A percentile compares a stretch with the other conserved stretches of the same genome.
These are phyloP conservation scores for Corinectria fuckeliana DNA, from an alignment of 2,329 filamentous ascomycete species.

Conservation along the genomic window DNA sequence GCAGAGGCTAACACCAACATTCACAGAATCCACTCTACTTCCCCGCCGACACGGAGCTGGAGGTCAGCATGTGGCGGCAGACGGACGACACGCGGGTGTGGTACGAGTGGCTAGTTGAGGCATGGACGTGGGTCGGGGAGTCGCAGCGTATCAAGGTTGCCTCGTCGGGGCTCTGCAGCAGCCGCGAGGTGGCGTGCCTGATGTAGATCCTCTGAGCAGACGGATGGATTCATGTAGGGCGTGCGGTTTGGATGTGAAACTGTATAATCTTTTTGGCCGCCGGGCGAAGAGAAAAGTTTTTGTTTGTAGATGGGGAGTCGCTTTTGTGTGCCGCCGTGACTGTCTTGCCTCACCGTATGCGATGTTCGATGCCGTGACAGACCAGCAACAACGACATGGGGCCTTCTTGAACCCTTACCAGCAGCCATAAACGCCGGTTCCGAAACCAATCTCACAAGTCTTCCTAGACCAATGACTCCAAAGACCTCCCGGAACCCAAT, in stretches of 20 bases:
- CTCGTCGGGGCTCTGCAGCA: constrained; percentile 71
- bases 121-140: constrained; percentile 71
- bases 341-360: not conserved
- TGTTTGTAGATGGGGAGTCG: not conserved
- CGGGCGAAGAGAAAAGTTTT: constrained; percentile 6
- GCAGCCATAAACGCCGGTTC: not conserved
- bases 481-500: not conserved
- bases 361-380: not conserved
- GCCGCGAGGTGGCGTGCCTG: constrained; percentile 71
- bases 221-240: not conserved
- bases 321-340: constrained; percentile 3
- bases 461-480: constrained; percentile 1
- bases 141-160: constrained; percentile 69
- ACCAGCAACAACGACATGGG: not conserved
- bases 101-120: constrained; percentile 98
- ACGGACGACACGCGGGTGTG: constrained; percentile 96
- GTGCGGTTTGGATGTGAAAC: constrained; percentile 1
- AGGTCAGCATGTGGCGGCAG: constrained; percentile 94
- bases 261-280: not conserved
- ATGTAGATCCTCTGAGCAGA: constrained; percentile 58
- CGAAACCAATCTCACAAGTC: constrained; percentile 3
- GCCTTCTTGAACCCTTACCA: not conserved
- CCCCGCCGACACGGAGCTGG: constrained; percentile 82
- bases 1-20: constrained; percentile 19
- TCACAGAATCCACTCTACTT: constrained; percentile 80